Evolutionary conservation across 768 basidiomycete genomes (phyloP).

Genomic region (Rhodocollybia butyracea): DNA sequence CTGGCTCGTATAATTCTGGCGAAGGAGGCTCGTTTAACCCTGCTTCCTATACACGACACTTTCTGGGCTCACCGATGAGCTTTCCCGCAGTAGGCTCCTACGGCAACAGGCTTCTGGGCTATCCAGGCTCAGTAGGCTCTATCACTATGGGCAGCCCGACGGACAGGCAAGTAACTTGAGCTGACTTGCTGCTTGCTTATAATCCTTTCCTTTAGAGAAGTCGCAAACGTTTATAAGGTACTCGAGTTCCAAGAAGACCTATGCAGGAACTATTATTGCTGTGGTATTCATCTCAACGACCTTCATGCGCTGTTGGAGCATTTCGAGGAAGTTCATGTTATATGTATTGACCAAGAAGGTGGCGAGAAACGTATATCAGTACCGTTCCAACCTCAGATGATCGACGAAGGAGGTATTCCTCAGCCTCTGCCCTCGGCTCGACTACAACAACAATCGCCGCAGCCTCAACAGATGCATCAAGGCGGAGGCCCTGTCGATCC

Average conservation of each 20-base stretch:
- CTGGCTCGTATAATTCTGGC: conserved; percentile 45
- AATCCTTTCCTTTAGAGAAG: conserved; percentile 49
- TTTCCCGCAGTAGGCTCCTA: conserved; percentile 61
- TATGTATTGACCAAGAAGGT: conserved; percentile 50
- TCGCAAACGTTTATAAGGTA: conserved; percentile 64
- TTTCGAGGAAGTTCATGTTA: conserved; percentile 87
- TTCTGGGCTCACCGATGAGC: conserved; percentile 70
- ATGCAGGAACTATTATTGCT: conserved; percentile 90
- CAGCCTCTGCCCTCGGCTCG: conserved; percentile 14
- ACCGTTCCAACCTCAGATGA: conserved; percentile 41
- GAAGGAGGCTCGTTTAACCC: conserved; percentile 56
- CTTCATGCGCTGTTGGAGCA: conserved; percentile 87
- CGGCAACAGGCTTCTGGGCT: not conserved
- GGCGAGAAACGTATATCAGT: conserved; percentile 37
- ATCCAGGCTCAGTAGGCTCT: conserved; percentile 28
- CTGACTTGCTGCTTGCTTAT: not conserved
- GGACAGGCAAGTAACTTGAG: conserved; percentile 56
- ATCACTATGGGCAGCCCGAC: conserved; percentile 65
- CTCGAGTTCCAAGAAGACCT: conserved; percentile 73
- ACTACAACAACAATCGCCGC: conserved; percentile 25
- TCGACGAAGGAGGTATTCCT: conserved; percentile 14
- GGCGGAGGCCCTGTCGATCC: conserved; percentile 49
- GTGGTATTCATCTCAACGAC: conserved; percentile 72
- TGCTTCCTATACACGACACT: conserved; percentile 63
- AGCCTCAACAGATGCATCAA: conserved; percentile 4